Base-by-base conservation (phyloP, 192 early-diverging fungal species). In the Entophlyctis luteolus region DNA sequence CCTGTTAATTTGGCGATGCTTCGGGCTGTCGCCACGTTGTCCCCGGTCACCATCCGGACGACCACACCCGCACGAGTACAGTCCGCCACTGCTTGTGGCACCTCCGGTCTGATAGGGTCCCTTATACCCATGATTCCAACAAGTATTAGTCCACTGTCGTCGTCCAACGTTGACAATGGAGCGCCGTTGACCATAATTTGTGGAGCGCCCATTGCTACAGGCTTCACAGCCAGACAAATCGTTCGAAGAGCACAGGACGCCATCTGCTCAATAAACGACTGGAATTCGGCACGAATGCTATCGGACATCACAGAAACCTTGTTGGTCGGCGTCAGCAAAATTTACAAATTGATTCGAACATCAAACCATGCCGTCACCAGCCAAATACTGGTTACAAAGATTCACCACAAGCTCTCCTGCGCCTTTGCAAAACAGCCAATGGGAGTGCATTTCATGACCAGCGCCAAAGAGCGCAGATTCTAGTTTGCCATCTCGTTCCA, bases 11-110 rank as follows among this genome's bases (percentile, higher is more conserved):
- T 88, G 33, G 96, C 98, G 75, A 99, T 99, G 4, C 93, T 89
- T 37, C 88, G 85, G 1, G 98, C 98, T 1, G 98, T 99, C 0
- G 89, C 76, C 46, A 93, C 59, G 69, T 96, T 96, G 80, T 99
- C 98, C 52, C 98, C 98, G 1, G 98, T 99, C 20, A 99, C 95
- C 98, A 99, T 99, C 14, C 96, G 89, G 46, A 99, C 92, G 78
- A 89, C 84, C 29, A 99, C 90, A 49, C 97, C 95, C 25, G 98
- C 98, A 22, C 67, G 67, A 18, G 88, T 87, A 72, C 95, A 98
- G 18, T 80, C 72, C n/a, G 80, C 73, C 32, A 99, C 98, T 32
- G 95, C 94, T 62, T 89, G 91, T 3, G 89, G 86, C 2, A 99
- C 98, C 54, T 95, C 98, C 1, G 91, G 88, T 65, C 98, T 90